Conservation (phyloP, 495 filamentous ascomycete species). For the Penicillium daleae region DNA sequence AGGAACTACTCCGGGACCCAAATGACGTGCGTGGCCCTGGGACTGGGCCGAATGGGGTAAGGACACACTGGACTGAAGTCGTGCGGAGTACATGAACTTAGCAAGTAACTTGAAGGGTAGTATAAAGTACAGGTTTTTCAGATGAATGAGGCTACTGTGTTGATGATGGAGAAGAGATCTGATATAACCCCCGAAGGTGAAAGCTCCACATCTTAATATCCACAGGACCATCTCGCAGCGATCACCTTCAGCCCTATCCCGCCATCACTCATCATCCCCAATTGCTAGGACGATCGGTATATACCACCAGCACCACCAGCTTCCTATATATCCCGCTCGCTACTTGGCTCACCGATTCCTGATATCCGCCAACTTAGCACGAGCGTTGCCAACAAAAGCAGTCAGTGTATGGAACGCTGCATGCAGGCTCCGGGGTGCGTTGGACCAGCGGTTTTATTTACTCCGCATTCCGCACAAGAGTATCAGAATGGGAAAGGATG, state of each 20-base stretch:
- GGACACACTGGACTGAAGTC: background rate
- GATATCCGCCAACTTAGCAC: background rate
- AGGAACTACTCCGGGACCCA: background rate
- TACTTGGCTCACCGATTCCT: no score
- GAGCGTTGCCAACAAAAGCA: no score
- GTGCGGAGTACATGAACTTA: background rate
- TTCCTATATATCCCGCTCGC: no score
- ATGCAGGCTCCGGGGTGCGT: background rate
- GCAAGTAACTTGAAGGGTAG: background rate
- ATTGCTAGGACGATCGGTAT: no score
- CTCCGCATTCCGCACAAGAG: background rate
- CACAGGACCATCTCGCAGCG: no score
- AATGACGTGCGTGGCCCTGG: conserved; percentile 9
- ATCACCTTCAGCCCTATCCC: no score
- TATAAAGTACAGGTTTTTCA: background rate
- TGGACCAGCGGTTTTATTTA: background rate
- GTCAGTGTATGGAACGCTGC: background rate
- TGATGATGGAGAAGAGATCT: background rate
- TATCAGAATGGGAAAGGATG: background rate
- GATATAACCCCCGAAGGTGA: background rate
- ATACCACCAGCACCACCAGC: no score
- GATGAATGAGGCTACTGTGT: background rate
- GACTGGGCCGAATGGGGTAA: background rate
- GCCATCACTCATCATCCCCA: no score
- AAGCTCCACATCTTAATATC: no score